Evolutionary conservation across 805 yeast species (phyloP).

Genomic region (Kregervanrija delftensis): DNA sequence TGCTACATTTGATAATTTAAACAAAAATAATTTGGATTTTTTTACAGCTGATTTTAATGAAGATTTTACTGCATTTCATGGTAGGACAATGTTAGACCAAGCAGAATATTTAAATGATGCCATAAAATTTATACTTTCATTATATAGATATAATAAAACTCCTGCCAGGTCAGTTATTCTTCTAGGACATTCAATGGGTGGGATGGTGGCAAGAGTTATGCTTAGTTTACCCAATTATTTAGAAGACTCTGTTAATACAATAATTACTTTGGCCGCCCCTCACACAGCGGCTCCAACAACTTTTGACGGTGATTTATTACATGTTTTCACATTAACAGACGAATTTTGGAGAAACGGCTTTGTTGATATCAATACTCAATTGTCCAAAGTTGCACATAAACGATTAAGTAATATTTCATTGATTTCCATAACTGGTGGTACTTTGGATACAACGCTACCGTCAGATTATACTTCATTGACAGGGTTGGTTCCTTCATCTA

Average conservation of each 20-base stretch:
- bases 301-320: slow-evolving; percentile 81
- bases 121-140: slow-evolving; percentile 59
- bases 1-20: slow-evolving; percentile 19
- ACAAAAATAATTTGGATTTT: slow-evolving; percentile 59
- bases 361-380: slow-evolving; percentile 13
- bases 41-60: slow-evolving; percentile 93
- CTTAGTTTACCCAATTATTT: slow-evolving; percentile 71
- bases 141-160: slow-evolving; percentile 39
- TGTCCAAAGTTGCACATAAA: slow-evolving; percentile 30
- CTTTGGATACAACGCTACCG: slow-evolving; percentile 69
- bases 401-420: slow-evolving; percentile 56
- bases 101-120: slow-evolving; percentile 93
- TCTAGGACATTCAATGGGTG: slow-evolving; percentile 96
- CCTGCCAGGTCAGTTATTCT: slow-evolving; percentile 58
- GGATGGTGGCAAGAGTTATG: slow-evolving; percentile 84
- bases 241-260: slow-evolving; percentile 69
- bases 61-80: slow-evolving; percentile 94
- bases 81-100: slow-evolving; percentile 86
- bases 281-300: slow-evolving; percentile 90
- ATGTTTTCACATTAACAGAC: slow-evolving; percentile 67
- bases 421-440: slow-evolving; percentile 87
- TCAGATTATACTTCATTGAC: slow-evolving; percentile 82
- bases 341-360: slow-evolving; percentile 73
- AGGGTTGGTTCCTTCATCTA: slow-evolving; percentile 59
- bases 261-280: slow-evolving; percentile 83